A percentile compares a stretch with the other conserved stretches of the same genome.
Conservation (phyloP, 805 yeast genomes). For the Saccharomycopsis babjevae region DNA sequence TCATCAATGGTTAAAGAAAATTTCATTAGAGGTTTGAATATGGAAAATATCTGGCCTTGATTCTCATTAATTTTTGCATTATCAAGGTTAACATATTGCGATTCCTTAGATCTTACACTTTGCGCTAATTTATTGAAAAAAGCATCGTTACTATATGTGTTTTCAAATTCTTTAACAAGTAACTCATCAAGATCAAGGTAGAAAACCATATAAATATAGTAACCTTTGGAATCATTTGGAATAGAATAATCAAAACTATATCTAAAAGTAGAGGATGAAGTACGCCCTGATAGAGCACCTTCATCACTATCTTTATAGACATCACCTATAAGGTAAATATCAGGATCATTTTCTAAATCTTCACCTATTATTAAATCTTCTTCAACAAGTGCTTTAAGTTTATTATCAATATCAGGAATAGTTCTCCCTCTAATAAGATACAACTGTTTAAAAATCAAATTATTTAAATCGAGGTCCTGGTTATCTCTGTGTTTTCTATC, state of each 20-base stretch:
- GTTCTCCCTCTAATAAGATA: constrained; percentile 12
- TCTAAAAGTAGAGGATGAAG: constrained; percentile 12
- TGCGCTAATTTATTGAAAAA: constrained; percentile 2
- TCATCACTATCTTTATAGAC: constrained; percentile 17
- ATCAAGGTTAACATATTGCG: neutral
- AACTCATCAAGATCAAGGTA: constrained; percentile 5
- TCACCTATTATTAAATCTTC: neutral
- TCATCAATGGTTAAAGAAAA: neutral
- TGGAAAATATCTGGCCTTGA: neutral
- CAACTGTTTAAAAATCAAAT: constrained; percentile 13
- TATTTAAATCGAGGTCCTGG: constrained; percentile 6
- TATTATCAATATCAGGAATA: constrained; percentile 8
- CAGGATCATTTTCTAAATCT: constrained; percentile 3
- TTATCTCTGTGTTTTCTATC: neutral
- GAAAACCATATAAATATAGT: constrained; percentile 10
- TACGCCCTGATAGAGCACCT: neutral
- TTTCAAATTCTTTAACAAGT: neutral
- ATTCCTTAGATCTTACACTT: neutral
- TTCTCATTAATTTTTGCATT: neutral
- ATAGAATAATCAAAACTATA: constrained; percentile 11
- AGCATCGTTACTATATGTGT: constrained; percentile 8
- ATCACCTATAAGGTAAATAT: constrained; percentile 15
- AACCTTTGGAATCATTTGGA: constrained; percentile 9
- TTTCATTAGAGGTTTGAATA: neutral
- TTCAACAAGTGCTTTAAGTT: constrained; percentile 2